A percentile compares a stretch with the other conserved stretches of the same genome.
These are phyloP conservation scores for Neofusicoccum sp. DNA, from an alignment of 2,329 filamentous ascomycete species.

Conservation along the genomic window DNA sequence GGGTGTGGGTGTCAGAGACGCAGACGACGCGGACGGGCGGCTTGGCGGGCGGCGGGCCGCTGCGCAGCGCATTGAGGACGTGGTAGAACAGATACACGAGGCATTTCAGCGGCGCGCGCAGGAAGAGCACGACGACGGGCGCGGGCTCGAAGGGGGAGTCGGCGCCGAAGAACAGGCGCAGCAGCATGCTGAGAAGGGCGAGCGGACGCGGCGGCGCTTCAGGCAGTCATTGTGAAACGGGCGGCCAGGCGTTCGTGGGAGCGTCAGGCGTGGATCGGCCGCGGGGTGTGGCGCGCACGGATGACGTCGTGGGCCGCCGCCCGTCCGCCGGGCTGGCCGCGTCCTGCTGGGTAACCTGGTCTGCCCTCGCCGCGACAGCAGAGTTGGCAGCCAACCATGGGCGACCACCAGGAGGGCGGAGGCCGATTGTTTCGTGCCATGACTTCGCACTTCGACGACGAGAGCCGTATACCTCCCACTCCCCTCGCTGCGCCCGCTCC, in stretches of 20 bases:
- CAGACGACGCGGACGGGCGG: slow-evolving; percentile 76
- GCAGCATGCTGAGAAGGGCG: neutral
- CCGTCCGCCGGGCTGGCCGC: no score
- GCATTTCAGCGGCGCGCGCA: slow-evolving; percentile 18
- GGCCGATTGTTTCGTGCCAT: slow-evolving; percentile 17
- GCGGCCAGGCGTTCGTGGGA: no score
- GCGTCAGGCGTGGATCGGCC: no score
- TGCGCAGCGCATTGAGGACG: slow-evolving; percentile 68
- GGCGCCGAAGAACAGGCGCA: slow-evolving; percentile 15
- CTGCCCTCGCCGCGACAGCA: no score
- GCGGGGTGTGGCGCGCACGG: no score
- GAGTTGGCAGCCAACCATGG: neutral
- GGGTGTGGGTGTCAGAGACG: slow-evolving; percentile 85
- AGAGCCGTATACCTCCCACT: slow-evolving; percentile 7
- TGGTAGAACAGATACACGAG: slow-evolving; percentile 62
- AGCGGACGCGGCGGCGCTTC: no score
- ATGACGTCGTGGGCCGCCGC: no score
- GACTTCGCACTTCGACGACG: slow-evolving; percentile 14
- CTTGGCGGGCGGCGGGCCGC: slow-evolving; percentile 61
- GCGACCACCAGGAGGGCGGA: slow-evolving; percentile 1
- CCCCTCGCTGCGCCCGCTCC: neutral
- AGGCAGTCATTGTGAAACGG: no score
- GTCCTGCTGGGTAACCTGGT: no score
- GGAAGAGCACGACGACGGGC: slow-evolving; percentile 1
- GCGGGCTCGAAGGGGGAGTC: slow-evolving; percentile 20